These are phyloP conservation scores for Bonia amplexicaulis DNA, from an alignment of 176 grass and related monocot species.

Conservation along the genomic window DNA sequence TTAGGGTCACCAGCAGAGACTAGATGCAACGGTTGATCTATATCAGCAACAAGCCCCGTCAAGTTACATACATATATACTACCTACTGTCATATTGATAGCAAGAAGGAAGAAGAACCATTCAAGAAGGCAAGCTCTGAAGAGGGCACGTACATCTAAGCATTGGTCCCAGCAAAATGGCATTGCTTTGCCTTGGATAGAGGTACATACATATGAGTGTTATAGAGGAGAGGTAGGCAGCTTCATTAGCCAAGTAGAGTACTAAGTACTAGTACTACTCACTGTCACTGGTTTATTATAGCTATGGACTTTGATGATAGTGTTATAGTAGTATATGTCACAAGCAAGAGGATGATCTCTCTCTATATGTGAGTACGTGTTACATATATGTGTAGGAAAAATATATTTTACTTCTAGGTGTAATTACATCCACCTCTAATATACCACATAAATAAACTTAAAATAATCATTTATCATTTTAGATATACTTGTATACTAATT, in stretches of 20 bases:
- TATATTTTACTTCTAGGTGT: too few species aligned
- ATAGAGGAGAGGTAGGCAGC: neutral
- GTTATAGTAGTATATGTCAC: neutral
- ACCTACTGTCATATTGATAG: neutral
- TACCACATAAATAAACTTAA: too few species aligned
- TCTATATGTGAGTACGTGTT: too few species aligned
- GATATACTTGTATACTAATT: too few species aligned
- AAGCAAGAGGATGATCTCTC: neutral
- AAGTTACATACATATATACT: neutral
- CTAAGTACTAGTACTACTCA: neutral
- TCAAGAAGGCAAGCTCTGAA: neutral
- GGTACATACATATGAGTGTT: conserved; percentile 2
- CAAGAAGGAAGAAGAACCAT: neutral
- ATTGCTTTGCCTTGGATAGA: neutral
- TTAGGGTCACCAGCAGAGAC: conserved; percentile 49
- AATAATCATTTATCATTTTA: too few species aligned
- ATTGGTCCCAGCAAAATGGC: neutral
- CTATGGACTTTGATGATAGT: neutral
- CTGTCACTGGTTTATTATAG: neutral
- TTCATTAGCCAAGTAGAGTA: neutral
- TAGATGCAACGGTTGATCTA: neutral
- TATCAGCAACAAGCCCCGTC: neutral
- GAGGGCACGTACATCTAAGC: neutral
- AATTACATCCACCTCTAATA: too few species aligned
- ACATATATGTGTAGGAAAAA: too few species aligned